Evolutionary conservation across 257 asterid species (phyloP).

Genomic region (Schizonepeta tenuifolia): DNA sequence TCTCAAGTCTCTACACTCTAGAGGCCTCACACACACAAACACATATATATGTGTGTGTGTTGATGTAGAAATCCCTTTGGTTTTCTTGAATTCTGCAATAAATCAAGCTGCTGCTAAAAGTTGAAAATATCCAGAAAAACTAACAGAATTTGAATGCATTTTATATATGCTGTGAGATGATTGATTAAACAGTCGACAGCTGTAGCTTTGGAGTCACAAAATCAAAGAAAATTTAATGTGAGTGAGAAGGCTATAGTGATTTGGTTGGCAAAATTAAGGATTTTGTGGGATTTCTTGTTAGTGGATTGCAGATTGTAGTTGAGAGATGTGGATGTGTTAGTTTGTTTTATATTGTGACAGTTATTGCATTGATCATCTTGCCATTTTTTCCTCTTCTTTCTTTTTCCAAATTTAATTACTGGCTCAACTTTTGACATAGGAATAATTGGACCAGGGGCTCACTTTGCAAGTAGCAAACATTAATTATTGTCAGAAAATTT

Average conservation of each 20-base stretch:
- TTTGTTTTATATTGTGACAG: neutral
- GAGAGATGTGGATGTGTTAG: conserved; percentile 39
- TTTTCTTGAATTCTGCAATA: neutral
- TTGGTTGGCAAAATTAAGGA: conserved; percentile 26
- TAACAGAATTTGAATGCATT: conserved; percentile 11
- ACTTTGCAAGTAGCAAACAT: neutral
- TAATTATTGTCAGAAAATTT: neutral
- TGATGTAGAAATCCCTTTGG: neutral
- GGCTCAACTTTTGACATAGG: neutral
- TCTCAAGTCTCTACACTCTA: conserved; percentile 18
- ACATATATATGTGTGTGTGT: neutral
- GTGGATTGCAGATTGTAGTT: conserved; percentile 47
- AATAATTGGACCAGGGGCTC: neutral
- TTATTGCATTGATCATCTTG: neutral
- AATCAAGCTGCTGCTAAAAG: conserved; percentile 1
- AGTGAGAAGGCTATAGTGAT: conserved; percentile 8
- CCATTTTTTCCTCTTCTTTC: too few relatives aligned
- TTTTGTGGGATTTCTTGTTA: conserved; percentile 32
- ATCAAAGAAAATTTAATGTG: conserved; percentile 35
- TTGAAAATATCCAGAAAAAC: conserved; percentile 18
- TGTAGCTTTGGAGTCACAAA: conserved; percentile 24
- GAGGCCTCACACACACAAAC: neutral
- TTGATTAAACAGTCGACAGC: conserved; percentile 25
- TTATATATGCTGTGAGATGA: neutral
- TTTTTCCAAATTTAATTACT: neutral